Base-by-base conservation (phyloP, 345 rosid genomes). In the Euphorbia lathyris region DNA sequence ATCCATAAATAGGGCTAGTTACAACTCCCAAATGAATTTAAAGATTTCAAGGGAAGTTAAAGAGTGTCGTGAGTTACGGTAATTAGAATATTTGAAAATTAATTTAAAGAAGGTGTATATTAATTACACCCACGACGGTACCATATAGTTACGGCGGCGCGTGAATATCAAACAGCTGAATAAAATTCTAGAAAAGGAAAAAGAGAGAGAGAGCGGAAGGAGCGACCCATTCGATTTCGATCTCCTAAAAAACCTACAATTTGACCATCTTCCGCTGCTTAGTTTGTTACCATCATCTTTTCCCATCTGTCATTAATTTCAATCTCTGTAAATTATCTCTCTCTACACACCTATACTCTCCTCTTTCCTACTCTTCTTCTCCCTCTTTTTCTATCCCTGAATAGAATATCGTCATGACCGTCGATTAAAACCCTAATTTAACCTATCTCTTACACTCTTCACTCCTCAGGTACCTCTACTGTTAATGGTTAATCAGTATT, bases 361-460 rank as follows among this genome's bases (percentile, higher is more conserved):
- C 32, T 32, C 51, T 43, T 2, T 25, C 57, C 23, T 50, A 29
- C 32, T 25, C 9, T 11, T 7, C 11, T 6, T n/a, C 50, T 62
- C 1, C 14, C 79, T 48, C n/a, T n/a, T n/a, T n/a, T n/a, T n/a
- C n/a, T n/a, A n/a, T n/a, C n/a, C n/a, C n/a, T n/a, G n/a, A n/a
- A n/a, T n/a, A n/a, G 62, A 22, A 58, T 74, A 68, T 63, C 79
- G 77, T 68, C 89, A 80, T 79, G 78, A 74, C 88, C 86, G 64
- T 76, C 81, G 78, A 85, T 76, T 85, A 82, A 85, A 92, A 88
- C 92, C 97, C 93, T 89, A 89, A 83, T 71, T 79, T 78, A 9
- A 3, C 58, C 26, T n/a, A 2, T 6, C 26, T 58, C 45, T 32
- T 17, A n/a, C 76, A 34, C 78, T 67, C 65, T 32, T 17, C 76